Percentiles rank a stretch among this genome's conserved stretches.
phyloP scores from a whole-genome alignment of 1,284 basidiomycete species.

The Wallemia ichthyophaga region DNA sequence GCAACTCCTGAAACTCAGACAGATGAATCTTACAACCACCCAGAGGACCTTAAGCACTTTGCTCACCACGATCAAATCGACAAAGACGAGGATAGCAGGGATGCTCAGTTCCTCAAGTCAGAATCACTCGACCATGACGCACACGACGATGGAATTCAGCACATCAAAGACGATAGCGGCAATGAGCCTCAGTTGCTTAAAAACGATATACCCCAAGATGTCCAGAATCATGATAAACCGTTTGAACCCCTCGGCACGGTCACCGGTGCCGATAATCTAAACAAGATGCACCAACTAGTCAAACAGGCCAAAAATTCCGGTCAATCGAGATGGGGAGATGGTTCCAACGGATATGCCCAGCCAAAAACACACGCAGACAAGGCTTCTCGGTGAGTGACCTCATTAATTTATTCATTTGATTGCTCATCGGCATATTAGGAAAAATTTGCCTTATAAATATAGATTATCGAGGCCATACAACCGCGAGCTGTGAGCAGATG shows the following conservation, averaged over 20 bases:
- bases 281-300: not conserved
- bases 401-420: not conserved
- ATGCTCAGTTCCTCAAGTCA: constrained; percentile 11
- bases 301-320: not conserved
- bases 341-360: not conserved
- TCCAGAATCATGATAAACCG: not conserved
- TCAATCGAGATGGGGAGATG: not conserved
- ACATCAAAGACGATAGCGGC: not conserved
- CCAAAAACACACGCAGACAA: not conserved
- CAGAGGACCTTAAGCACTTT: constrained; percentile 65
- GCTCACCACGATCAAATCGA: constrained; percentile 67
- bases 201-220: not conserved
- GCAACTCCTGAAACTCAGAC: constrained; percentile 86
- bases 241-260: not conserved
- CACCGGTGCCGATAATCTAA: not conserved
- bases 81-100: constrained; percentile 45
- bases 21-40: constrained; percentile 73
- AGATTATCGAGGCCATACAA: not conserved
- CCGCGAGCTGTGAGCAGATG: not conserved
- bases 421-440: not conserved
- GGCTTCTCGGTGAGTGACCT: not conserved
- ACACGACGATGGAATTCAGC: not conserved
- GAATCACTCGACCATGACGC: not conserved
- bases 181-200: not conserved
- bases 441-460: not conserved